These are phyloP conservation scores for Rhodotorula kratochvilovae DNA, from an alignment of 768 basidiomycete species.

Conservation along the genomic window DNA sequence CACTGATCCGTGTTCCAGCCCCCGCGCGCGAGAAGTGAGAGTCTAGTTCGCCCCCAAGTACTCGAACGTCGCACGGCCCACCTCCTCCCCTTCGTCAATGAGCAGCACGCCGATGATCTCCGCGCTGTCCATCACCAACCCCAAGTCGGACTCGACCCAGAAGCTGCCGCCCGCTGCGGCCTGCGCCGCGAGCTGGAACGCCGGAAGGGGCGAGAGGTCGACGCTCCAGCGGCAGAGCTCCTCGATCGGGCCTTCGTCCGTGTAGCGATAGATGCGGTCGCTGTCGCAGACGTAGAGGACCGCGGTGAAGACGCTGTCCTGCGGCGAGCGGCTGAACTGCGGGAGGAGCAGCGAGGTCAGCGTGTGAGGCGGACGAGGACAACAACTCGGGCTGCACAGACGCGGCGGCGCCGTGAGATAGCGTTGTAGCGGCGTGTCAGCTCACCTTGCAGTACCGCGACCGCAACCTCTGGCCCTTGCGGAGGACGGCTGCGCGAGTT, in stretches of 20 bases:
- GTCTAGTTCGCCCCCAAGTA: background rate
- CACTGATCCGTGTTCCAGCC: background rate
- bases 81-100: slow-evolving; percentile 16
- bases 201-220: slow-evolving; percentile 69
- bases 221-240: slow-evolving; percentile 61
- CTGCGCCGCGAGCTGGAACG: slow-evolving; percentile 51
- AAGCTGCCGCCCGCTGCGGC: slow-evolving; percentile 58
- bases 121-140: slow-evolving; percentile 4
- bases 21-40: background rate
- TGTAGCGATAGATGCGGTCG: slow-evolving; percentile 52
- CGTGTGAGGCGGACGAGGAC: no score
- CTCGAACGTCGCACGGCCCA: slow-evolving; percentile 9
- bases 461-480: slow-evolving; percentile 75
- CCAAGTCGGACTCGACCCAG: slow-evolving; percentile 65
- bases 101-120: slow-evolving; percentile 19
- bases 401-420: no score
- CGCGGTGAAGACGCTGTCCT: slow-evolving; percentile 73
- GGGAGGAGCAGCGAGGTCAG: background rate
- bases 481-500: slow-evolving; percentile 57
- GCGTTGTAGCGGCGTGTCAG: background rate
- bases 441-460: slow-evolving; percentile 65
- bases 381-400: background rate
- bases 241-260: slow-evolving; percentile 57
- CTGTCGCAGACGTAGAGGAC: slow-evolving; percentile 55
- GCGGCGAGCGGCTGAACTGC: slow-evolving; percentile 8